Conservation (phyloP, 306 rosid genomes). For the Pterocarpus macrocarpus region DNA sequence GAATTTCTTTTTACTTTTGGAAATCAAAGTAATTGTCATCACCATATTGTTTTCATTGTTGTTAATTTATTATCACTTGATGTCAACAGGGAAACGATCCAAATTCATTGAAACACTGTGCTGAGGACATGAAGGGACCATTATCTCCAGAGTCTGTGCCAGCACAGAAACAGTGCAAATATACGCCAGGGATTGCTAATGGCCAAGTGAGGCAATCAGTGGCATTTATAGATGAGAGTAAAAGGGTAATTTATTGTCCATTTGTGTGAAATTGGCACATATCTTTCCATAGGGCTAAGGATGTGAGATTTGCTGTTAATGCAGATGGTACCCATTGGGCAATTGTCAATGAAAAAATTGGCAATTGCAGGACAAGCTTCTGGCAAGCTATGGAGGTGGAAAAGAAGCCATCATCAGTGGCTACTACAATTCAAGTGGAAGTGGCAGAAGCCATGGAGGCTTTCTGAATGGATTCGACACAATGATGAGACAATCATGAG, state of each 20-base stretch:
- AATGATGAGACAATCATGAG: slow-evolving; percentile 92
- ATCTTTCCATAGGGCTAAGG: slow-evolving; percentile 44
- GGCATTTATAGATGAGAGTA: slow-evolving; percentile 74
- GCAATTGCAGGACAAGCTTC: slow-evolving; percentile 80
- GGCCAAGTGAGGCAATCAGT: slow-evolving; percentile 74
- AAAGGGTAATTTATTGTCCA: slow-evolving; percentile 68
- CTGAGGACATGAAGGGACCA: slow-evolving; percentile 71
- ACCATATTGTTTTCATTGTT: neutral
- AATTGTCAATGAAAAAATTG: slow-evolving; percentile 81
- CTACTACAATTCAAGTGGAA: slow-evolving; percentile 96
- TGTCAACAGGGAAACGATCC: slow-evolving; percentile 69
- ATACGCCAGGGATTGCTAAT: slow-evolving; percentile 89
- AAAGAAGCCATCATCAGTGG: slow-evolving; percentile 99
- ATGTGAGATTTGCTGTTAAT: slow-evolving; percentile 43
- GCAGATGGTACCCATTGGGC: slow-evolving; percentile 95
- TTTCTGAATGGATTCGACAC: slow-evolving; percentile 91
- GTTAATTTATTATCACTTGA: slow-evolving; percentile 45
- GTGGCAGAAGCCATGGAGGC: slow-evolving; percentile 99
- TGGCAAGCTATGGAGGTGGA: slow-evolving; percentile 99
- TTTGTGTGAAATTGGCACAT: slow-evolving; percentile 35
- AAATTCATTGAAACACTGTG: slow-evolving; percentile 68
- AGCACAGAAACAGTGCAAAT: slow-evolving; percentile 86
- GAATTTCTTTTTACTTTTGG: slow-evolving; percentile 12
- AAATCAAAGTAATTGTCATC: slow-evolving; percentile 36
- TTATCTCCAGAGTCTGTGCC: slow-evolving; percentile 86